These are phyloP conservation scores for Pyrus betulifolia DNA, from an alignment of 306 rosid species.

Conservation along the genomic window DNA sequence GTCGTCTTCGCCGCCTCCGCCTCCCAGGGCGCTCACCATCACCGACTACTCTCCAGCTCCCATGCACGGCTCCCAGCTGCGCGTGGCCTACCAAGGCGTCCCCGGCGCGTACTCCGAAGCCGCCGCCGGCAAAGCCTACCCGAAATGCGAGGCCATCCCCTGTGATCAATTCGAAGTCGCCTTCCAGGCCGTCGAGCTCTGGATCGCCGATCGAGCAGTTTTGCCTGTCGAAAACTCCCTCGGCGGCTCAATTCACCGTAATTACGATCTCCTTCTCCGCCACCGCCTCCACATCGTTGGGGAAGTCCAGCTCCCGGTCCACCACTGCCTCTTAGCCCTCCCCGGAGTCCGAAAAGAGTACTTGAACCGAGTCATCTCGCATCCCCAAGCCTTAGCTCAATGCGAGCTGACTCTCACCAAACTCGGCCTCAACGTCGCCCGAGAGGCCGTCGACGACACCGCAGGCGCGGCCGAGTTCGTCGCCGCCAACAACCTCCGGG, in stretches of 20 bases:
- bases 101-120: slow-evolving; percentile 99
- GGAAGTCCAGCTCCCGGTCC: slow-evolving; percentile 84
- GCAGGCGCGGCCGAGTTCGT: slow-evolving; percentile 89
- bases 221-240: slow-evolving; percentile 87
- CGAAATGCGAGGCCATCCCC: slow-evolving; percentile 91
- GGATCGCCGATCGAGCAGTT: slow-evolving; percentile 95
- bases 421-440: slow-evolving; percentile 74
- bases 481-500: slow-evolving; percentile 55
- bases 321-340: slow-evolving; percentile 88
- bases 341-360: slow-evolving; percentile 76
- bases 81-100: slow-evolving; percentile 93
- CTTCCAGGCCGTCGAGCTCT: slow-evolving; percentile 89
- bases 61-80: slow-evolving; percentile 83
- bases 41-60: slow-evolving; percentile 93
- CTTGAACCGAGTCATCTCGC: slow-evolving; percentile 76
- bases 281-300: slow-evolving; percentile 98
- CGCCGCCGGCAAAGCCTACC: slow-evolving; percentile 91
- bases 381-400: slow-evolving; percentile 88
- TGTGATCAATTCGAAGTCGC: slow-evolving; percentile 98
- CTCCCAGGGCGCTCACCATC: slow-evolving; percentile 55
- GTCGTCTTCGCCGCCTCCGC: slow-evolving; percentile 23
- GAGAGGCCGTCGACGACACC: slow-evolving; percentile 93
- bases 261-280: slow-evolving; percentile 92
- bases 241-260: slow-evolving; percentile 93
- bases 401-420: slow-evolving; percentile 76